Base-by-base conservation (phyloP, 495 filamentous ascomycete genomes). In the Astrothelium subdiscretum region DNA sequence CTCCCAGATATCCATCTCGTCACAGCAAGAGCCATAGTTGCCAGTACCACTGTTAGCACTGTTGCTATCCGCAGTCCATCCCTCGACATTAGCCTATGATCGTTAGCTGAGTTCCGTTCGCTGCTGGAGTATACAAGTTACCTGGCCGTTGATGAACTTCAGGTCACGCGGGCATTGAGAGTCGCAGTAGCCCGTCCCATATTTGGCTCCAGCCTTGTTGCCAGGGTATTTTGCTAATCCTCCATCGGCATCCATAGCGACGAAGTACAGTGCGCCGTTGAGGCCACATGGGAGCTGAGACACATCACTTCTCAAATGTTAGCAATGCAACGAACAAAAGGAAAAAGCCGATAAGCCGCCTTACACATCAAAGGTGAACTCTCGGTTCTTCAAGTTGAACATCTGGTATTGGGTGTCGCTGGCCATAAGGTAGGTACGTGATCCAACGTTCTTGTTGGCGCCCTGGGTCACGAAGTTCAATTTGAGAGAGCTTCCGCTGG, bases 131-230 rank as follows among this genome's bases (percentile, higher is more conserved):
- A 24, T 31, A 38, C 8, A 59, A 65, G 74, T 70, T 68, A 80
- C 79, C 18, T 79, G 70, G 31, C 84, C 84, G 65, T 85, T 83
- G 61, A 85, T 79, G 68, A 81, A 87, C 13, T 80, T 73, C 22
- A 71, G 70, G 20, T 75, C 72, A 42, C 69, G 67, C 1, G 75
- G 78, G 71, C 86, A 88, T 66, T 88, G 85, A 6, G 83, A 80
- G 68, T 88, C 85, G 68, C 86, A 89, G 75, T 89, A 88, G 0
- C 85, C 85, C 31, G 84, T 84, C 15, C 85, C 85, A 71, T 86
- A 88, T 15, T 76, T 70, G 13, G 85, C 83, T 31, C 85, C 85
- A 3, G 81, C 83, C 29, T 80, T 75, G 72, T 87, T 88, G 32
- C 26, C 60, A 18, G 70, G 35, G 61, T 81, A 69, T 15, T 73